Conservation (phyloP, 192 early-diverging fungal species). For the Coemansia sp. region DNA sequence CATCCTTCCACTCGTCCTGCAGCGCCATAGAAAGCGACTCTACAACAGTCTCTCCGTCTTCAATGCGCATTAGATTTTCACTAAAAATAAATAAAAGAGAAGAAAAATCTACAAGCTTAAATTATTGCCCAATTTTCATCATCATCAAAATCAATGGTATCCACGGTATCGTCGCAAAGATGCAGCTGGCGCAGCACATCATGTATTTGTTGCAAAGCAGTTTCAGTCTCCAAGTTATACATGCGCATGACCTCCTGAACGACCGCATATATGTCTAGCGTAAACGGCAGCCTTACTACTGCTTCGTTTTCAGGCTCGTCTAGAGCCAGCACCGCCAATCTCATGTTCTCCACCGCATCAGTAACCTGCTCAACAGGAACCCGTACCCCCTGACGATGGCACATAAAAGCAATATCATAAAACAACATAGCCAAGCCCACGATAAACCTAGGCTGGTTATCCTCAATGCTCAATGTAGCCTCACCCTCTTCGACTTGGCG, state of each 20-base stretch:
- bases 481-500: constrained; percentile 35
- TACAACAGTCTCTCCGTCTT: constrained; percentile 5
- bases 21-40: constrained; percentile 20
- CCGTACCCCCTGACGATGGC: constrained; percentile 37
- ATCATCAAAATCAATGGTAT: constrained; percentile 28
- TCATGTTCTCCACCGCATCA: constrained; percentile 37
- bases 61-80: constrained; percentile 4
- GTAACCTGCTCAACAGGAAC: constrained; percentile 27
- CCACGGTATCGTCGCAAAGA: constrained; percentile 50
- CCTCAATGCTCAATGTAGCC: constrained; percentile 27
- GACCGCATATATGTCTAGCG: constrained; percentile 37
- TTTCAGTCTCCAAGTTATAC: constrained; percentile 26
- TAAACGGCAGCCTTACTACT: constrained; percentile 17
- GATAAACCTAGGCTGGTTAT: constrained; percentile 33
- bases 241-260: constrained; percentile 28
- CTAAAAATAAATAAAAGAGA: neutral
- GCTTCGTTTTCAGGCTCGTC: constrained; percentile 18
- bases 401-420: constrained; percentile 40
- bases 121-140: constrained; percentile 50
- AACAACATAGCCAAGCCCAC: constrained; percentile 48
- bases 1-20: constrained; percentile 43
- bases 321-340: constrained; percentile 26
- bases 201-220: constrained; percentile 20
- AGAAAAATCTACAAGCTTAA: constrained; percentile 6
- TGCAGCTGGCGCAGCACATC: constrained; percentile 32